These are phyloP conservation scores for Xylaria nigripes DNA, from an alignment of 495 filamentous ascomycete species.

Conservation along the genomic window DNA sequence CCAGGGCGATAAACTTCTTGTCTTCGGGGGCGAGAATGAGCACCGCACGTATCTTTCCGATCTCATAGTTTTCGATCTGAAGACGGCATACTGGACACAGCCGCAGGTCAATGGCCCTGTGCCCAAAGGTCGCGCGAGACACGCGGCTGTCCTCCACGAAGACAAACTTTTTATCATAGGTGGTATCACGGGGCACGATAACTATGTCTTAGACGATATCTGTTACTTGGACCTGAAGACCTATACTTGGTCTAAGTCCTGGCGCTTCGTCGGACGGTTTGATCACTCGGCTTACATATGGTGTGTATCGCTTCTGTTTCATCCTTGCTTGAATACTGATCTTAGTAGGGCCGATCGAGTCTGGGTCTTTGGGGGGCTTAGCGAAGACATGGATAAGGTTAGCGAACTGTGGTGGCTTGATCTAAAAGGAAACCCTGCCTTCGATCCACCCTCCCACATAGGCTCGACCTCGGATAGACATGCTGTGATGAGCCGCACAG, in stretches of 20 bases:
- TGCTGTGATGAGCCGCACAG: conserved; percentile 22
- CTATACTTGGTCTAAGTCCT: conserved; percentile 93
- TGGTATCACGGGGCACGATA: conserved; percentile 80
- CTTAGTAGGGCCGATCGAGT: conserved; percentile 55
- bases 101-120: conserved; percentile 74
- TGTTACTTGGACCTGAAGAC: conserved; percentile 95
- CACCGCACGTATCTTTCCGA: conserved; percentile 92
- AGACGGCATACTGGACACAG: conserved; percentile 88
- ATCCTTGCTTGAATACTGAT: conserved; percentile 1
- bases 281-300: conserved; percentile 92
- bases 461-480: conserved; percentile 52
- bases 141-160: conserved; percentile 89
- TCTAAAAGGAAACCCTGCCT: conserved; percentile 77
- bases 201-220: conserved; percentile 84
- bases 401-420: conserved; percentile 97
- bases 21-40: conserved; percentile 97
- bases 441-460: conserved; percentile 64
- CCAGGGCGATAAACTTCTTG: conserved; percentile 85
- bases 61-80: conserved; percentile 89
- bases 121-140: conserved; percentile 81
- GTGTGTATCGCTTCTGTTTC: conserved; percentile 20
- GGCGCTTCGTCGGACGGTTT: conserved; percentile 88
- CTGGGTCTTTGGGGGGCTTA: conserved; percentile 95
- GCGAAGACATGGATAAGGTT: conserved; percentile 89
- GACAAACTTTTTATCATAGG: conserved; percentile 94